These are phyloP conservation scores for Chaetomium sp. DNA, from an alignment of 2,329 filamentous ascomycete species.

Conservation along the genomic window DNA sequence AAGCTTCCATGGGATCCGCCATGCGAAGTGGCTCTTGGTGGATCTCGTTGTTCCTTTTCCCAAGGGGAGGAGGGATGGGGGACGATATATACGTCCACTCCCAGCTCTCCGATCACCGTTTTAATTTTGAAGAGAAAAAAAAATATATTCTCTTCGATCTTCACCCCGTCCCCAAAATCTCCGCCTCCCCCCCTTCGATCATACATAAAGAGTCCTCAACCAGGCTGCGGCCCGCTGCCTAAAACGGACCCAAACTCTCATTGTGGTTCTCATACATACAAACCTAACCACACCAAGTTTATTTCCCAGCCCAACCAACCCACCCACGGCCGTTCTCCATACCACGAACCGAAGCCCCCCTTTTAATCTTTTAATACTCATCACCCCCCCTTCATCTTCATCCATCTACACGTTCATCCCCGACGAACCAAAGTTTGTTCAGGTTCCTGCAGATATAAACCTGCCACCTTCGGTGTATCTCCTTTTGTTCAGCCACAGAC, in stretches of 20 bases:
- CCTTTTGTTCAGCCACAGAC: neutral
- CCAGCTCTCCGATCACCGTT: constrained; percentile 1
- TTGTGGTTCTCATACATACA: neutral
- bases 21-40: constrained; percentile 8
- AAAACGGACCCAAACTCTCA: neutral
- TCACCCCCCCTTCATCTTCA: neutral
- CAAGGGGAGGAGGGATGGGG: neutral
- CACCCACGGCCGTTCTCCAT: neutral
- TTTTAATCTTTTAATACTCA: neutral
- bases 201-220: neutral
- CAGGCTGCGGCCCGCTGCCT: neutral
- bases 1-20: constrained; percentile 16
- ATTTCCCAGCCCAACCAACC: neutral
- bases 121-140: neutral
- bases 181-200: neutral
- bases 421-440: neutral
- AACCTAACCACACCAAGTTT: neutral
- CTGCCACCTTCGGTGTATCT: neutral
- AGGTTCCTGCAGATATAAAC: neutral
- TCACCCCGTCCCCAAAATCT: neutral
- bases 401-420: neutral
- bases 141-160: constrained; percentile 10
- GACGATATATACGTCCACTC: constrained; percentile 13
- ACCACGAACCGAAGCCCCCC: neutral
- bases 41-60: constrained; percentile 10